Base-by-base conservation (phyloP, 169 alveolate species). In the Neospora caninum region DNA sequence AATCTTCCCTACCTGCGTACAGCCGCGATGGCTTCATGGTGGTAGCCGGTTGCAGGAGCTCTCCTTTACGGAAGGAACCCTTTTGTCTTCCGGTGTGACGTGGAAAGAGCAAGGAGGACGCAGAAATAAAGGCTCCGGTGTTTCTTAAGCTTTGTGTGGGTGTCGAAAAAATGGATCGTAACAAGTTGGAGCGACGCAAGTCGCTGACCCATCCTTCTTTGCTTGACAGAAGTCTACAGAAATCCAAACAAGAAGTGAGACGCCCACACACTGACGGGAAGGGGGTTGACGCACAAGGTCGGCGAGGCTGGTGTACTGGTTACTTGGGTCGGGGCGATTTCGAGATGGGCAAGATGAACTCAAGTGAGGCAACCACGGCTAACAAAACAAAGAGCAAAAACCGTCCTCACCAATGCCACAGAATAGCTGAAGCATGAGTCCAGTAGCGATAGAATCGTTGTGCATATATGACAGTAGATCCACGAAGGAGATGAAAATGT, bases 201-300 rank as follows among this genome's bases (percentile, higher is more conserved):
- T 49, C 80, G 29, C 92, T 86, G 31, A 36, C 73, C 80, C 92
- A 86, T n/a, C 92, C 92, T n/a, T 49, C 92, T n/a, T 80, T 86
- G 53, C 42, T 86, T 58, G 92, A 86, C 7, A 18, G 92, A 29
- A 53, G 80, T 43, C 92, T 86, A 18, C 92, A 86, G 49, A 86
- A 86, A 70, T 86, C 92, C 49, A 86, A 86, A 38, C 92, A 86
- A 49, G 92, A 86, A 39, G 92, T 86, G 34, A 34, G 80, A 29
- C 36, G 31, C 4, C 88, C 67, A 18, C 36, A 27, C 4, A 7
- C 58, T 49, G 58, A 49, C 4, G 13, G 58, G 58, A 13, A 13
- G 22, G 13, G 58, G 13, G 22, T 49, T 49, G 58, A 13, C 58
- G 13, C 58, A 7, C 22, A 13, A 13, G 4, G 58, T 4, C 13